Base-by-base conservation (phyloP, 192 early-diverging fungal species). In the Coemansia sp. region DNA sequence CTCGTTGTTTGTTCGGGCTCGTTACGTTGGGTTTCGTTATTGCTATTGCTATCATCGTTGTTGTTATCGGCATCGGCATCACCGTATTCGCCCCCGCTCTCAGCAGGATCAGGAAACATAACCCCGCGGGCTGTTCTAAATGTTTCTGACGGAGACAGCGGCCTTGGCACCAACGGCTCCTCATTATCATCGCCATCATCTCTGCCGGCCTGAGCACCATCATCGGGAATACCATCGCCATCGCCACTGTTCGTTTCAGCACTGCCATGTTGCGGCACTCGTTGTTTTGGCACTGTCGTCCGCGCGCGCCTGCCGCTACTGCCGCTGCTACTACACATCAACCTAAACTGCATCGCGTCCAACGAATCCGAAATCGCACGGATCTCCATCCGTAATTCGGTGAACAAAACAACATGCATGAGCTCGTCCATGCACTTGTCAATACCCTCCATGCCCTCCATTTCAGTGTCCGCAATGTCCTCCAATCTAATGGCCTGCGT, bases 351-450 rank as follows among this genome's bases (percentile, higher is more conserved):
- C 26, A 75, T 41, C 4, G 41, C 60, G 37, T 75, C 78, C n/a
- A 81, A 40, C 11, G 66, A 26, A 56, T 64, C 69, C n/a, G 73
- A 59, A n/a, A 75, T 61, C 26, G 63, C 47, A 26, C 73, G 69
- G 16, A 81, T 63, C 21, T 81, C 78, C 41, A 67, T 69, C 49
- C 78, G 73, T 23, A 81, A 47, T 50, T 81, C 78, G 1, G 73
- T 72, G 39, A 75, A 75, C 60, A 81, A 32, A 8, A 81, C 56
- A 16, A 70, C 44, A 8, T 72, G 70, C 78, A 75, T 69, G 16
- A 81, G 73, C 64, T 81, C 78, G 50, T 64, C 39, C 78, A 75
- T 69, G 40, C 78, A 62, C 11, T 54, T 53, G 62, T 66, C 60
- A 48, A 72, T 54, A 6, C 45, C 67, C 42, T 23, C 16, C 1